phyloP scores from a whole-genome alignment of 2,329 filamentous ascomycete species.

The Fusarium tanahbumbuense region DNA sequence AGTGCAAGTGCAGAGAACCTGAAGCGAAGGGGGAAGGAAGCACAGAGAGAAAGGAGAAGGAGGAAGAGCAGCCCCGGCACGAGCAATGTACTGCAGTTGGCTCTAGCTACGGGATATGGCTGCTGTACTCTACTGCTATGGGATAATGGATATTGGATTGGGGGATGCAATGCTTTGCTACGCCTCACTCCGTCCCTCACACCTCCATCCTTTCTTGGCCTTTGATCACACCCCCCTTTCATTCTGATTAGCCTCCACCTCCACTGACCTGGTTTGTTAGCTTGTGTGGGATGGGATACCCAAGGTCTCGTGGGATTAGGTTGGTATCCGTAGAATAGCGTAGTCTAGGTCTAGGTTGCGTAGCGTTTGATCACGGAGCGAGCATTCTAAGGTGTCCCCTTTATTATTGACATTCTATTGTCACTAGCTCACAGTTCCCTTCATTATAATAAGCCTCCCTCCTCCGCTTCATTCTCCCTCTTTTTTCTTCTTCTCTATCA shows the following conservation, averaged over 20 bases:
- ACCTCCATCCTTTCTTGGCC: constrained; percentile 8
- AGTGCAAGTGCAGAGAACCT: constrained; percentile 16
- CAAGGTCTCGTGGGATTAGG: constrained; percentile 29
- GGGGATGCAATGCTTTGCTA: neutral
- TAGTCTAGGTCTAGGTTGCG: neutral
- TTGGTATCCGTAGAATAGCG: constrained; percentile 17
- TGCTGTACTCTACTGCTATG: neutral
- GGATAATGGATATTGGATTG: neutral
- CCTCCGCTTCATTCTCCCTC: constrained; percentile 19
- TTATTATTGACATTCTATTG: constrained; percentile 28
- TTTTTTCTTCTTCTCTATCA: constrained; percentile 34
- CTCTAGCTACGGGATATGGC: neutral
- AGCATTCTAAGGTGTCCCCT: constrained; percentile 25
- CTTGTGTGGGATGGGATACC: constrained; percentile 13
- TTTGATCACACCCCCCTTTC: constrained; percentile 1
- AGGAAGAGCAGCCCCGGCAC: constrained; percentile 2
- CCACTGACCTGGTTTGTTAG: neutral
- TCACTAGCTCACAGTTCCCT: constrained; percentile 30
- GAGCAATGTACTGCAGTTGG: neutral
- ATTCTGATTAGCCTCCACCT: neutral
- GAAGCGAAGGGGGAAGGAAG: constrained; percentile 13
- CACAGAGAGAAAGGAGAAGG: constrained; percentile 10
- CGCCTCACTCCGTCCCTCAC: constrained; percentile 4
- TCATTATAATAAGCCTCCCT: constrained; percentile 43
- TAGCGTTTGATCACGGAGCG: constrained; percentile 12